Evolutionary conservation across 2,329 filamentous ascomycete genomes (phyloP), one percentile per base, ranked within the genome.

Genomic region (Colletotrichum phormii): DNA sequence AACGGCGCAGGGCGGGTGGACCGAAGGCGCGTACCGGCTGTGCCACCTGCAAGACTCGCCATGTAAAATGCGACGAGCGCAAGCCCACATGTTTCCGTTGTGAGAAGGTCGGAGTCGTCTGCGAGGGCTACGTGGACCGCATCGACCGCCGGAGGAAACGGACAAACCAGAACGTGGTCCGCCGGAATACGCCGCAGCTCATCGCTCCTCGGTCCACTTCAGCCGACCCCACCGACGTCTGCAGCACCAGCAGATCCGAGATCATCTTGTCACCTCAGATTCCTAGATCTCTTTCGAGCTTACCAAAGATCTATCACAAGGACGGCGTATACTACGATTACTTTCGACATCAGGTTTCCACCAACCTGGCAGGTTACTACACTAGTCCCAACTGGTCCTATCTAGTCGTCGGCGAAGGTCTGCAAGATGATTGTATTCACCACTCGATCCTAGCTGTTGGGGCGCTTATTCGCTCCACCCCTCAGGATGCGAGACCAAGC

Each of bases 11-110:
- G 18, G 58, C 71, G 22, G 72, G 64, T 54, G 67, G 55, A 24
- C 71, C 65, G 26, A 75, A 73, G 64, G 70, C 69, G 13, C 71
- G 71, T 11, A 73, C 73, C 31, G 73, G 73, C 12, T 75, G 74
- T 57, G 60, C 70, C 31, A 75, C 69, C 29, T 75, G 73, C 73
- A 78, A 79, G 69, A 59, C 70, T 29, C 76, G 79, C n/a, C 76
- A 78, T 35, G 77, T 80, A 61, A 80, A 81, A 71, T 81, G 79
- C 68, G 77, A 79, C 62, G 77, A 80, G 69, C 67, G 74, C 33
- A 77, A 75, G 54, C 79, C 79, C 35, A 62, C 71, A 15, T 78
- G 77, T 65, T 53, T 54, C 46, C 72, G 72, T 12, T 75, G 74
- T 26, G 62, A 65, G 13, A 69, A 65, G 57, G 59, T 53, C 31